These are phyloP conservation scores for Emergomyces pasteurianus DNA, from an alignment of 2,329 filamentous ascomycete genomes.

Conservation along the genomic window DNA sequence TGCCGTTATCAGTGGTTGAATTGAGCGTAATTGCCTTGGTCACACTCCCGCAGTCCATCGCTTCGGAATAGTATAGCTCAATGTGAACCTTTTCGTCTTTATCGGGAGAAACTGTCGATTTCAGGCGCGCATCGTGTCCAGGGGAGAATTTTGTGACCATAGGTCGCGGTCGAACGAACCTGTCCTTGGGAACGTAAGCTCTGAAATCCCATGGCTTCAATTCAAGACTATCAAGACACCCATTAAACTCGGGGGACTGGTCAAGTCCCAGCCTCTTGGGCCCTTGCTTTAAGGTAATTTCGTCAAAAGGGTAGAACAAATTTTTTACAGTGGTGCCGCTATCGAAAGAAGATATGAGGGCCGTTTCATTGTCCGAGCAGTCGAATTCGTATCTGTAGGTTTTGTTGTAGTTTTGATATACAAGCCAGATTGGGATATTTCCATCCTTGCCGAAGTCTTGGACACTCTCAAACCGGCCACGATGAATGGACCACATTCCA, in stretches of 20 bases:
- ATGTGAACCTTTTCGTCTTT: slow-evolving; percentile 38
- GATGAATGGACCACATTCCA: slow-evolving; percentile 49
- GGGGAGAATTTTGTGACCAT: slow-evolving; percentile 50
- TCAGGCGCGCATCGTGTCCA: slow-evolving; percentile 47
- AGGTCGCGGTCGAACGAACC: slow-evolving; percentile 41
- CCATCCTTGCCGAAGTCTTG: slow-evolving; percentile 39
- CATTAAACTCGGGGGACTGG: slow-evolving; percentile 38
- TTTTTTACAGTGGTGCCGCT: slow-evolving; percentile 47
- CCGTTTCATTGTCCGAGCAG: slow-evolving; percentile 38
- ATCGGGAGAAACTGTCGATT: slow-evolving; percentile 34
- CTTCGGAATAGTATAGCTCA: slow-evolving; percentile 46
- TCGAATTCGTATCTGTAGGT: slow-evolving; percentile 46
- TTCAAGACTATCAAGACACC: slow-evolving; percentile 43
- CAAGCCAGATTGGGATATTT: slow-evolving; percentile 36
- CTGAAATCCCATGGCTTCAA: slow-evolving; percentile 47
- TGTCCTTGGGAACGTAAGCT: slow-evolving; percentile 44
- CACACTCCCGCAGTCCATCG: slow-evolving; percentile 50
- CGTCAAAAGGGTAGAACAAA: slow-evolving; percentile 50
- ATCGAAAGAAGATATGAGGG: slow-evolving; percentile 46
- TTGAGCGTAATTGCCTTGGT: slow-evolving; percentile 39
- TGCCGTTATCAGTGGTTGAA: slow-evolving; percentile 41
- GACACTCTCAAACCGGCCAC: slow-evolving; percentile 38
- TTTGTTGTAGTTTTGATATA: slow-evolving; percentile 36
- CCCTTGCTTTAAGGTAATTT: slow-evolving; percentile 39
- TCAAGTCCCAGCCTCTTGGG: slow-evolving; percentile 36